Evolutionary conservation across 768 basidiomycete species (phyloP).

Genomic region (Boletus eberwhitei): DNA sequence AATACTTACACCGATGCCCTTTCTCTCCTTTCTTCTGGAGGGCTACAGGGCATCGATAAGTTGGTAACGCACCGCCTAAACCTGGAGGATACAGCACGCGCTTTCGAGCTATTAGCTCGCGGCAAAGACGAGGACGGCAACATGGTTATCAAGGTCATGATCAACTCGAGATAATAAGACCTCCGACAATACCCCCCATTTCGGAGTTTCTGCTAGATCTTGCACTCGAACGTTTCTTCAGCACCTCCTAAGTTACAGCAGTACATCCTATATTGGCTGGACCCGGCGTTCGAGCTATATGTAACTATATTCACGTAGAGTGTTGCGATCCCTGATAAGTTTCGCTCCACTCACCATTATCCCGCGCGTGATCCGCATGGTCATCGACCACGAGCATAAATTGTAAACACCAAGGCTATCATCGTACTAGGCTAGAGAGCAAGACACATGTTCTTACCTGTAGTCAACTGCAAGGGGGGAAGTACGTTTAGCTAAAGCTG

Average conservation of each 20-base stretch:
- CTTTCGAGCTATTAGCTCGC: constrained; percentile 76
- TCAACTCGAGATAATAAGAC: constrained; percentile 41
- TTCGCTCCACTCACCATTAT: not conserved
- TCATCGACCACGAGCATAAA: constrained; percentile 6
- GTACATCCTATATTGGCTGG: constrained; percentile 7
- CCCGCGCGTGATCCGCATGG: not conserved
- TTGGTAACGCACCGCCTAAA: constrained; percentile 77
- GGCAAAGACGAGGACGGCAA: constrained; percentile 78
- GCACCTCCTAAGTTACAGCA: constrained; percentile 14
- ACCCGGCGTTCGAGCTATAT: constrained; percentile 13
- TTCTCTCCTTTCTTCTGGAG: constrained; percentile 62
- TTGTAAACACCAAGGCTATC: not conserved
- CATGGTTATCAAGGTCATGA: constrained; percentile 89
- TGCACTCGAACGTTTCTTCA: constrained; percentile 1
- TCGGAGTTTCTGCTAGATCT: constrained; percentile 9
- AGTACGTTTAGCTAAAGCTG: constrained; percentile 7
- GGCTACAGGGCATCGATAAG: constrained; percentile 60
- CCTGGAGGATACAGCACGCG: constrained; percentile 61
- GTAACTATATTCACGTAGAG: constrained; percentile 23
- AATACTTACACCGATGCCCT: constrained; percentile 91
- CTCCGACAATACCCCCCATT: not conserved
- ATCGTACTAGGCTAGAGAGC: constrained; percentile 8
- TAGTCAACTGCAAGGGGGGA: not conserved
- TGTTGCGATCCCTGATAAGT: constrained; percentile 7
- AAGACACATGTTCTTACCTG: constrained; percentile 8